Evolutionary conservation across 1,284 basidiomycete genomes (phyloP), one percentile per base, ranked within the genome.

Genomic region (Mycena citricolor): DNA sequence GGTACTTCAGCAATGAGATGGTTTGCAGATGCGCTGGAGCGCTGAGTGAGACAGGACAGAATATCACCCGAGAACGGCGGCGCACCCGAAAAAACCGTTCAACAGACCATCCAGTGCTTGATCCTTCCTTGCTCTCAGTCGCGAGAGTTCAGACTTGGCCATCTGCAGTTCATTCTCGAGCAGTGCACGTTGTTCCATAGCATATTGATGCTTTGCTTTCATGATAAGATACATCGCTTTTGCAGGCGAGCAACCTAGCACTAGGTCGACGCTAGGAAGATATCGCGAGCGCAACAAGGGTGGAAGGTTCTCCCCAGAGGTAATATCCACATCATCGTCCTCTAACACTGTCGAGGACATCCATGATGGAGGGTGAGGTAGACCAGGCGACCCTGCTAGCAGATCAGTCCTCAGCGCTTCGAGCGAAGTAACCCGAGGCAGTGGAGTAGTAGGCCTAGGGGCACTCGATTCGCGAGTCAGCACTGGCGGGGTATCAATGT

Each of bases 201-300:
- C 79, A 57, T 78, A 85, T 19, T 65, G 65, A 56, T 81, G 73
- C 57, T 88, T 89, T 2, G 89, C 86, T 57, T 90, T 90, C 70
- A 79, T 80, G 23, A 88, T 55, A n/a, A 90, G 66, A 60, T 91
- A 90, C 64, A 76, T 77, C 22, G 77, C 77, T 67, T 83, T 77
- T 25, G 71, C 66, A 0, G 75, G 81, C 17, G 79, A 67, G 13
- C 83, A 74, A 2, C 82, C 83, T 52, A 75, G 60, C 11, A 88
- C 75, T 19, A 78, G 63, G 1, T 77, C 78, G 0, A 79, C 84
- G 20, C 62, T 63, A 0, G 77, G 73, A 51, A 81, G 75, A 46
- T 70, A 66, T 16, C 73, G 68, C 13, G 63, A 61, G 21, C 64
- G 53, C 3, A 86, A 65, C 52, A 80, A 70, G 1, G 65, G 58